Evolutionary conservation across 805 yeast genomes (phyloP), one percentile per base, ranked within the genome.

Genomic region (Candida sithepensis): DNA sequence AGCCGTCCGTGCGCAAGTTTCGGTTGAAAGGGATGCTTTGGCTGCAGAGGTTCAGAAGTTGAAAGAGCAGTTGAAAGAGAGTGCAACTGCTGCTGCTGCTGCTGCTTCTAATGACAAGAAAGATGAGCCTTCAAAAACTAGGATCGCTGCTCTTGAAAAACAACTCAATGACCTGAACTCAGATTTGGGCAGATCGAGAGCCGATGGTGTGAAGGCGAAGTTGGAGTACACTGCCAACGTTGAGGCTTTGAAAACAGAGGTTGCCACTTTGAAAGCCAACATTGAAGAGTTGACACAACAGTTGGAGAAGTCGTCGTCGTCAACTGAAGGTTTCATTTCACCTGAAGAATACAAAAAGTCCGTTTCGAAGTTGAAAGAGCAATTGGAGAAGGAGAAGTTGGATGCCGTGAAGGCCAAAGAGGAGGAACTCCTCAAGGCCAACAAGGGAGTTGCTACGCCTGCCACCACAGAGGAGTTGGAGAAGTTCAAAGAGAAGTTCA

Each of bases 401-500:
- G 54, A 43, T 14, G 51, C 52, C 1, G 34, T 52, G 33, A 55
- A 51, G 39, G 46, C 57, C 18, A 50, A 47, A 41, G 61, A 55
- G 46, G 43, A 49, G 42, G 52, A 52, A 51, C 33, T 34, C 20
- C 18, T 12, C 4, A 34, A 34, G 18, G 19, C 16, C 4, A 30
- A 12, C 16, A 30, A 30, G 5, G 16, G 16, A 16, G 38, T 3
- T n/a, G 45, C 58, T 23, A 56, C 53, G 21, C 63, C 39, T 6
- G 13, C n/a, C 13, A 37, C 22, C 6, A 14, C 28, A 6, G 41
- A 39, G 7, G 54, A 55, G 7, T 23, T 56, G 19, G 66, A 58
- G 12, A 58, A 54, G 42, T 50, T 52, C 28, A 58, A 56, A 28
- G 61, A 46, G 54, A 42, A 56, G 41, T 43, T 60, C 23, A 52